A percentile compares a stretch with the other conserved stretches of the same genome.
Conservation (phyloP, 768 basidiomycete species). For the Auricularia sp. region DNA sequence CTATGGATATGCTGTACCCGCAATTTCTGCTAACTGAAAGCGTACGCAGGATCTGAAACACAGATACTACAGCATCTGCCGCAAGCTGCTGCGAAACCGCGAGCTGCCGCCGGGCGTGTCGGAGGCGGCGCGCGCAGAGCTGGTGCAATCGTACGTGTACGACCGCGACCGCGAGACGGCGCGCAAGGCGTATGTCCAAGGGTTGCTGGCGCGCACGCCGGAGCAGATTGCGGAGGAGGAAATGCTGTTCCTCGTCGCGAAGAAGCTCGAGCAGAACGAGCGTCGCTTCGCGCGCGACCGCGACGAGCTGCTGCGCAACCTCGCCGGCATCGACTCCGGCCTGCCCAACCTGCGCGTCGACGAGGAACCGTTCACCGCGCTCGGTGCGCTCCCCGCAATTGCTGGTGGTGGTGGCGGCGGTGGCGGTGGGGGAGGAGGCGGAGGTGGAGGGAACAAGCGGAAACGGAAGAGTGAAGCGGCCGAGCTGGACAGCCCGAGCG, state of each 20-base stretch:
- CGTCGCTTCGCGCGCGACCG: constrained; percentile 78
- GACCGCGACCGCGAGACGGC: constrained; percentile 76
- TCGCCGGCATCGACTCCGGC: constrained; percentile 83
- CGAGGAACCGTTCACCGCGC: constrained; percentile 48
- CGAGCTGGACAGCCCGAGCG: constrained; percentile 37
- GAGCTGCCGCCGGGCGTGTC: not conserved
- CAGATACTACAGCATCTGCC: constrained; percentile 84
- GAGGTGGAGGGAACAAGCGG: constrained; percentile 37
- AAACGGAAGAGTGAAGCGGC: constrained; percentile 34
- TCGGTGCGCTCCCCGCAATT: constrained; percentile 16
- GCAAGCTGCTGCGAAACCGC: constrained; percentile 74
- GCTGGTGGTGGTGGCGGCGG: not conserved
- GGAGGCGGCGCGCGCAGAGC: not conserved
- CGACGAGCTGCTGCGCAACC: constrained; percentile 73
- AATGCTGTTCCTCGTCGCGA: constrained; percentile 84
- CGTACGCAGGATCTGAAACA: constrained; percentile 75
- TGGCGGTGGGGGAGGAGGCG: constrained; percentile 18
- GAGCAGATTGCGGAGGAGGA: constrained; percentile 93
- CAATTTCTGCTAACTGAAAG: not conserved
- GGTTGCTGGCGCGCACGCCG: constrained; percentile 80
- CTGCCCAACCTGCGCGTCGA: constrained; percentile 58
- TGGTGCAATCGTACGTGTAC: constrained; percentile 23
- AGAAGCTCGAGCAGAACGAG: constrained; percentile 91
- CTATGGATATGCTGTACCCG: too few species aligned
- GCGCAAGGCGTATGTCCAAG: constrained; percentile 78